phyloP scores from a whole-genome alignment of 192 early-diverging fungal genomes.

The Umbelopsis sp. region DNA sequence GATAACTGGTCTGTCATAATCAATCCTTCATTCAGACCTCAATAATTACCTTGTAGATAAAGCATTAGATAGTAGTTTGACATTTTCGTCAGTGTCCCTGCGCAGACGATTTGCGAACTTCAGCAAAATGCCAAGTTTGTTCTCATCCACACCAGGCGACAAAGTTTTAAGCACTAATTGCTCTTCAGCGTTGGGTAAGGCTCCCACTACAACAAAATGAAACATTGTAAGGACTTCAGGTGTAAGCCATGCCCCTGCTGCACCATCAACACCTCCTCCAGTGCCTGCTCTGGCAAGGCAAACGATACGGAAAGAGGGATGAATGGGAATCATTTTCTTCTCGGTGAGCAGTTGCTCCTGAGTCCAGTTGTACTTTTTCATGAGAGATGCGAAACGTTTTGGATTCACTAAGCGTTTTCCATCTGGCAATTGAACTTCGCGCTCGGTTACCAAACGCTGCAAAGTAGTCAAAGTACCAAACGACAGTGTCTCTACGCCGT shows the following conservation, averaged over 20 bases:
- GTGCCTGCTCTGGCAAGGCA: conserved; percentile 59
- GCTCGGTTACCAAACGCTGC: conserved; percentile 65
- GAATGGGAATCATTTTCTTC: conserved; percentile 58
- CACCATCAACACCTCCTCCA: conserved; percentile 48
- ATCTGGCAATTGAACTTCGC: conserved; percentile 72
- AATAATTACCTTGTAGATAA: conserved; percentile 64
- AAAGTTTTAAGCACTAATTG: conserved; percentile 48
- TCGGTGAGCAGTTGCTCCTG: conserved; percentile 48
- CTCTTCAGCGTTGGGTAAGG: conserved; percentile 58
- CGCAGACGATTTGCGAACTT: conserved; percentile 64
- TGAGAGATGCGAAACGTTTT: conserved; percentile 58
- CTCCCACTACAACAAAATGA: conserved; percentile 65
- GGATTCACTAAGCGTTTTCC: conserved; percentile 59
- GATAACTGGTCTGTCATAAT: background rate
- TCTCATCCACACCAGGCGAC: conserved; percentile 54
- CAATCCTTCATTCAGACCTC: too few species aligned
- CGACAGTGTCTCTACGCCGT: conserved; percentile 72
- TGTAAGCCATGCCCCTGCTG: conserved; percentile 66
- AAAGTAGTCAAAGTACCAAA: conserved; percentile 71
- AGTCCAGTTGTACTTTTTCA: conserved; percentile 49
- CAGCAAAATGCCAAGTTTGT: conserved; percentile 46
- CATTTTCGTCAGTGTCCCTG: conserved; percentile 58
- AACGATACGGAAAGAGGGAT: conserved; percentile 78
- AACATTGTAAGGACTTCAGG: conserved; percentile 75
- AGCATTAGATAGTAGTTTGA: conserved; percentile 58